phyloP scores from a whole-genome alignment of 495 filamentous ascomycete species.

The Pyrenula massariospora region DNA sequence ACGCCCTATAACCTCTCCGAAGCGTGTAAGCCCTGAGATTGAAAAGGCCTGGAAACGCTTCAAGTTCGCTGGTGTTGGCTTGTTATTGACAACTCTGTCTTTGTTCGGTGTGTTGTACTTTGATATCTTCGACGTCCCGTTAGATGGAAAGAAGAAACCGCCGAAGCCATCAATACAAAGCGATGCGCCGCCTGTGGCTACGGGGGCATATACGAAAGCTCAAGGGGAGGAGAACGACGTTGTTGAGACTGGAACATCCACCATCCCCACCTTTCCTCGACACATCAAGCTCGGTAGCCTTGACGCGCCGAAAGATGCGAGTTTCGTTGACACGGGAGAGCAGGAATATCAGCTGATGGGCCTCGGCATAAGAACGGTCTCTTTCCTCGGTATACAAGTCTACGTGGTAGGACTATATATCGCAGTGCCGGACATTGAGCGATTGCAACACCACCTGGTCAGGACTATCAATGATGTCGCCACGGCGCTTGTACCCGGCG shows the following conservation, averaged over 20 bases:
- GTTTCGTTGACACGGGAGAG: slow-evolving; percentile 11
- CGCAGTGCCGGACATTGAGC: slow-evolving; percentile 59
- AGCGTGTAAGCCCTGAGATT: not conserved
- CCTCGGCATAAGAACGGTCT: slow-evolving; percentile 77
- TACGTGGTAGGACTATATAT: slow-evolving; percentile 92
- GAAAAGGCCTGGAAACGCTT: not conserved
- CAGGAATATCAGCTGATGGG: slow-evolving; percentile 81
- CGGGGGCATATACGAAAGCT: not conserved
- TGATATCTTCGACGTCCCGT: not conserved
- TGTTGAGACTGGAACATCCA: slow-evolving; percentile 70
- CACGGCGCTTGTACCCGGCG: slow-evolving; percentile 66
- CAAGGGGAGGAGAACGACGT: slow-evolving; percentile 48
- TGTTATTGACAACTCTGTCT: not conserved
- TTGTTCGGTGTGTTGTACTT: not conserved
- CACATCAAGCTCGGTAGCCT: slow-evolving; percentile 48
- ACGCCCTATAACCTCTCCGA: not conserved
- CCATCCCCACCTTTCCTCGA: slow-evolving; percentile 70
- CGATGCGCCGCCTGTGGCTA: not conserved
- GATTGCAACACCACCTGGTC: slow-evolving; percentile 44
- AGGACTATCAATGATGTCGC: slow-evolving; percentile 38
- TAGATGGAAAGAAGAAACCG: not conserved
- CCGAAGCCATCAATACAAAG: not conserved
- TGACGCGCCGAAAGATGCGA: slow-evolving; percentile 22
- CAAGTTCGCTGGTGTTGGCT: not conserved
- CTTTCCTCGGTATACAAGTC: slow-evolving; percentile 81